Evolutionary conservation across 768 basidiomycete species (phyloP).

Genomic region (Melanogaster broomeanus): DNA sequence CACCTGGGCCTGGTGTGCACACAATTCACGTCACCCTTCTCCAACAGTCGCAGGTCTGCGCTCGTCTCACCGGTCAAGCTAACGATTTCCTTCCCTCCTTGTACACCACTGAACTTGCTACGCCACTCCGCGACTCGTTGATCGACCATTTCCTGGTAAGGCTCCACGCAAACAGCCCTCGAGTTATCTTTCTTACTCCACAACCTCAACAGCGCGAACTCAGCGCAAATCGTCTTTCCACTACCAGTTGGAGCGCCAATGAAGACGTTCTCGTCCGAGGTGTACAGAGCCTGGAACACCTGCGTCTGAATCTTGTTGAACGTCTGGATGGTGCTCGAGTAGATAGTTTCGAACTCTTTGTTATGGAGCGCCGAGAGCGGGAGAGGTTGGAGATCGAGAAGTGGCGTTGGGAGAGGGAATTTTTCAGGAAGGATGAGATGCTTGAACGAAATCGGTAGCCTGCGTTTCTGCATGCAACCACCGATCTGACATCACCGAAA

Average conservation of each 20-base stretch:
- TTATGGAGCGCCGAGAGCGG: constrained; percentile 93
- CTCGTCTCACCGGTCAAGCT: constrained; percentile 93
- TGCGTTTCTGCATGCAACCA: constrained; percentile 96
- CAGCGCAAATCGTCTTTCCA: constrained; percentile 97
- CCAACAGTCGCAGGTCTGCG: constrained; percentile 84
- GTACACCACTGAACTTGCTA: constrained; percentile 75
- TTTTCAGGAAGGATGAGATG: constrained; percentile 97
- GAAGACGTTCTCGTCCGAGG: constrained; percentile 94
- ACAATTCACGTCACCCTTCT: constrained; percentile 93
- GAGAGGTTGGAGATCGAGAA: constrained; percentile 89
- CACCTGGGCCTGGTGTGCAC: constrained; percentile 89
- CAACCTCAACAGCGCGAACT: constrained; percentile 91
- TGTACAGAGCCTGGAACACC: constrained; percentile 97
- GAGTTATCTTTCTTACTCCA: constrained; percentile 87
- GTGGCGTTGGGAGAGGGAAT: constrained; percentile 89
- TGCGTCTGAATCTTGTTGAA: constrained; percentile 99
- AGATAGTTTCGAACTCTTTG: constrained; percentile 87
- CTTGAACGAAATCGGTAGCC: constrained; percentile 95
- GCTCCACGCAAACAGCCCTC: constrained; percentile 93
- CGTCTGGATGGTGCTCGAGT: constrained; percentile 72
- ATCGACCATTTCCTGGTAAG: constrained; percentile 98
- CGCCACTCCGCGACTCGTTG: constrained; percentile 87
- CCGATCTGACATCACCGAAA: constrained; percentile 90
- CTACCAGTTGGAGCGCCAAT: constrained; percentile 96
- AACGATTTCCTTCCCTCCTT: constrained; percentile 93